phyloP scores from a whole-genome alignment of 148 eudicot species.

The Chenopodium quinoa region DNA sequence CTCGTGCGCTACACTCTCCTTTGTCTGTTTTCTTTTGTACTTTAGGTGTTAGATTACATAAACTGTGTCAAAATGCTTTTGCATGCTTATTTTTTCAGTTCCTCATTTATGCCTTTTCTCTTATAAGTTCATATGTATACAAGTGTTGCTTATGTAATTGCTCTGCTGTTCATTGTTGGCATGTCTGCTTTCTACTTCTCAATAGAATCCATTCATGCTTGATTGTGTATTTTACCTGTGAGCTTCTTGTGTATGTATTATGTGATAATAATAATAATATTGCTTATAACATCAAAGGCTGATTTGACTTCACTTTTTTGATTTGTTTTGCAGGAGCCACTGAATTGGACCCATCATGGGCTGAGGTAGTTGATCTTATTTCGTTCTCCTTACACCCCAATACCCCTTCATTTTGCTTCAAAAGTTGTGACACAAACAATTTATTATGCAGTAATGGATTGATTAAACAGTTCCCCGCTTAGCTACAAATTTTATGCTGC shows the following conservation, averaged over 20 bases:
- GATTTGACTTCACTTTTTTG: neutral
- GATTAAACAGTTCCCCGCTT: neutral
- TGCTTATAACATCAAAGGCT: neutral
- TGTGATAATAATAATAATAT: neutral
- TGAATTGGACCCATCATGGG: conserved; percentile 74
- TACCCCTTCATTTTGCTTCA: neutral
- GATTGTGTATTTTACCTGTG: neutral
- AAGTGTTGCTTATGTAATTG: no score
- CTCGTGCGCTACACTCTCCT: conserved; percentile 43
- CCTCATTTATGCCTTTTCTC: neutral
- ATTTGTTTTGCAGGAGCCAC: conserved; percentile 63
- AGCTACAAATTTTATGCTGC: neutral
- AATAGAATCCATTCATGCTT: neutral
- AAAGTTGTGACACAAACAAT: neutral
- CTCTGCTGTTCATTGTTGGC: neutral
- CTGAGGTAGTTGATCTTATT: conserved; percentile 52
- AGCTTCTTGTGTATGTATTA: neutral
- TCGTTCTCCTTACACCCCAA: neutral
- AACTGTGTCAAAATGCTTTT: conserved; percentile 5
- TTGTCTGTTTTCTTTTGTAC: conserved; percentile 18
- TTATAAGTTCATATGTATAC: neutral
- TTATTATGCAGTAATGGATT: neutral
- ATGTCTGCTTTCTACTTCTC: neutral
- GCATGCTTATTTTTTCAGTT: conserved; percentile 1
- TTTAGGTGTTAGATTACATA: conserved; percentile 4